Conservation (phyloP, 495 filamentous ascomycete genomes). For the Penicillium parvum region DNA sequence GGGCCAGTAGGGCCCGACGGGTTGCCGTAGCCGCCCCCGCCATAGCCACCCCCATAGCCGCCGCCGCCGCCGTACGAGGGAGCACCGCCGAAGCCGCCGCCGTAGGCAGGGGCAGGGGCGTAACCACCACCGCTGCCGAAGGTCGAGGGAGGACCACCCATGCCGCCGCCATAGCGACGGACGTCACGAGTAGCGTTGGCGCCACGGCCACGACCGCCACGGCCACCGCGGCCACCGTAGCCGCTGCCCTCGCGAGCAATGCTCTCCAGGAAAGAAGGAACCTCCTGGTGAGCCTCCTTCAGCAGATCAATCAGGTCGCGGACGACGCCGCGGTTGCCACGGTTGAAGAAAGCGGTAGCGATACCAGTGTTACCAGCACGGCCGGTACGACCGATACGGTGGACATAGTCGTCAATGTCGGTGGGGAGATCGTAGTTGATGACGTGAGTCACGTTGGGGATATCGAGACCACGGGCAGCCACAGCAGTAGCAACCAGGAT, state of each 20-base stretch:
- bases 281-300: constrained; percentile 97
- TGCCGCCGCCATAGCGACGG: constrained; percentile 55
- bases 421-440: constrained; percentile 99
- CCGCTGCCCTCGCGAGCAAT: constrained; percentile 90
- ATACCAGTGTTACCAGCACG: constrained; percentile 99
- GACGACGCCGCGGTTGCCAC: constrained; percentile 95
- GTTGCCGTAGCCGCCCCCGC: constrained; percentile 71
- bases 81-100: constrained; percentile 36
- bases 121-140: constrained; percentile 51
- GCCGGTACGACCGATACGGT: constrained; percentile 99
- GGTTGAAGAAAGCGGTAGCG: constrained; percentile 99
- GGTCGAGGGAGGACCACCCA: constrained; percentile 32
- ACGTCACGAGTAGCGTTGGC: constrained; percentile 77
- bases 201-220: constrained; percentile 64
- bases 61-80: constrained; percentile 30
- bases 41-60: constrained; percentile 34
- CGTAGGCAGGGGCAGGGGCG: constrained; percentile 39
- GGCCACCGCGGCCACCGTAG: constrained; percentile 66
- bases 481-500: constrained; percentile 97
- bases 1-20: constrained; percentile 75
- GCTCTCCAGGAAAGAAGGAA: constrained; percentile 88
- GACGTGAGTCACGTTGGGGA: constrained; percentile 96
- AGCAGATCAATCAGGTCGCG: constrained; percentile 91
- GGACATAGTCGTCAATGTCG: constrained; percentile 98
- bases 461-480: constrained; percentile 92